Percentiles rank a stretch among this genome's conserved stretches.
These are phyloP conservation scores for Mycena kentingensis DNA, from an alignment of 768 basidiomycete genomes.

Conservation along the genomic window DNA sequence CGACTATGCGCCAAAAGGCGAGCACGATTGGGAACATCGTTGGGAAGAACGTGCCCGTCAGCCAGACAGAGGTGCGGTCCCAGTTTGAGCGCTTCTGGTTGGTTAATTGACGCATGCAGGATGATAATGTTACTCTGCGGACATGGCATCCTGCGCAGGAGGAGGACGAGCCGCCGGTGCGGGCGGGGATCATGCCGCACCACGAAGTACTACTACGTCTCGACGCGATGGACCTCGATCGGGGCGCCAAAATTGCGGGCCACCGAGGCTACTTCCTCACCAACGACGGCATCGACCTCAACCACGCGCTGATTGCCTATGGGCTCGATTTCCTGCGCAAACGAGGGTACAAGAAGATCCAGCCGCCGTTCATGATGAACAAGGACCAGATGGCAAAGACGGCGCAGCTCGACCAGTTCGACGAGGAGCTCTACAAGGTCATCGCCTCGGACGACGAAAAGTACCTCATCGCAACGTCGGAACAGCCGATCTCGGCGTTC, in stretches of 20 bases:
- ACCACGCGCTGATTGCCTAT: conserved; percentile 93
- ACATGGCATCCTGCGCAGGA: conserved; percentile 88
- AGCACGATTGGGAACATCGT: conserved; percentile 90
- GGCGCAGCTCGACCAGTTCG: conserved; percentile 96
- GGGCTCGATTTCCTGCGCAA: conserved; percentile 90
- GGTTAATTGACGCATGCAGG: conserved; percentile 46
- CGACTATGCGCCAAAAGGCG: conserved; percentile 77
- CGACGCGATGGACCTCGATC: conserved; percentile 95
- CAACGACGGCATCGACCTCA: conserved; percentile 94
- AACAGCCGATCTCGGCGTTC: conserved; percentile 96
- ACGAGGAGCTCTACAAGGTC: conserved; percentile 98
- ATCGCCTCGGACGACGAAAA: conserved; percentile 92
- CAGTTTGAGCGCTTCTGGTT: neutral
- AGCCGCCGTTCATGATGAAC: conserved; percentile 98
- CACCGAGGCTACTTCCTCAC: conserved; percentile 97
- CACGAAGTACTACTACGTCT: conserved; percentile 93
- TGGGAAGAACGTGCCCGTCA: conserved; percentile 81
- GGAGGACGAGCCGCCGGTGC: conserved; percentile 68
- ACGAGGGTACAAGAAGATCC: conserved; percentile 87
- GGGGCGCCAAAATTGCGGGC: conserved; percentile 91
- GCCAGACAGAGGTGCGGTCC: conserved; percentile 76
- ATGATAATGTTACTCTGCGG: conserved; percentile 81
- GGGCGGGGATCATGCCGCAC: conserved; percentile 86
- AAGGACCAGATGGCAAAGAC: conserved; percentile 97
- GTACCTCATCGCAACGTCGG: conserved; percentile 98